Percentiles rank a stretch among this genome's conserved stretches.
phyloP scores from a whole-genome alignment of 2,329 filamentous ascomycete species.

The Aureobasidium pullulans region DNA sequence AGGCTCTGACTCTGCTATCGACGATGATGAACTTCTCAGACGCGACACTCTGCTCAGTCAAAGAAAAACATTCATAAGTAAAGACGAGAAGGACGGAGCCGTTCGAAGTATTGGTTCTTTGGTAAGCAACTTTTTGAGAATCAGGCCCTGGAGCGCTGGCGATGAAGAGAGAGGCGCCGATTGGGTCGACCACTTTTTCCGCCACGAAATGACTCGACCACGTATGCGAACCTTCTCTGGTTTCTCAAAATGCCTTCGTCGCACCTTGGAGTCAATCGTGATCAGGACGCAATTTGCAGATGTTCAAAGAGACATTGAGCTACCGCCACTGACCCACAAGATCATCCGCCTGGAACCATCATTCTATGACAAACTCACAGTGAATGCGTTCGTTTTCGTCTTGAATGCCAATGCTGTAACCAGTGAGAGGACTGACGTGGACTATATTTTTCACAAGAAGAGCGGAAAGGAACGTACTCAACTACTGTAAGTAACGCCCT shows the following conservation, averaged over 20 bases:
- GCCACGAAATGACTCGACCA: conserved; percentile 38
- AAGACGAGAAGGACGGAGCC: conserved; percentile 34
- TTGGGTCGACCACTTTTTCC: conserved; percentile 65
- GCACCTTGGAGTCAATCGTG: conserved; percentile 69
- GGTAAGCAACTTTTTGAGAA: conserved; percentile 62
- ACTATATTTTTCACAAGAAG: conserved; percentile 80
- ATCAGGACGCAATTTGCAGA: conserved; percentile 72
- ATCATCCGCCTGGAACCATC: conserved; percentile 70
- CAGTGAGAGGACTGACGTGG: conserved; percentile 72
- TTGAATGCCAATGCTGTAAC: conserved; percentile 82
- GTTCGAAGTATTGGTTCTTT: conserved; percentile 58
- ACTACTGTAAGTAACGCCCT: conserved; percentile 43
- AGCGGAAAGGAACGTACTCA: conserved; percentile 60
- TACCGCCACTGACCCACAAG: conserved; percentile 67
- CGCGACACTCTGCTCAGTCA: conserved; percentile 29
- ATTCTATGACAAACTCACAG: conserved; percentile 72
- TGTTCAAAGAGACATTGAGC: conserved; percentile 52
- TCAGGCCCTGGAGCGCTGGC: conserved; percentile 64
- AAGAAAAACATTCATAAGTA: conserved; percentile 32
- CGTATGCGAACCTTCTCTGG: conserved; percentile 48
- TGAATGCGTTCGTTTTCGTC: conserved; percentile 79
- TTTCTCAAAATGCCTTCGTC: conserved; percentile 52
- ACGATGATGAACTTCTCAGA: conserved; percentile 11
- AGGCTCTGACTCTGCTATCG: neutral
- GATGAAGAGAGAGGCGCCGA: conserved; percentile 54